Base-by-base conservation (phyloP, 73 alveolate species). In the Paramecium octaurelia region DNA sequence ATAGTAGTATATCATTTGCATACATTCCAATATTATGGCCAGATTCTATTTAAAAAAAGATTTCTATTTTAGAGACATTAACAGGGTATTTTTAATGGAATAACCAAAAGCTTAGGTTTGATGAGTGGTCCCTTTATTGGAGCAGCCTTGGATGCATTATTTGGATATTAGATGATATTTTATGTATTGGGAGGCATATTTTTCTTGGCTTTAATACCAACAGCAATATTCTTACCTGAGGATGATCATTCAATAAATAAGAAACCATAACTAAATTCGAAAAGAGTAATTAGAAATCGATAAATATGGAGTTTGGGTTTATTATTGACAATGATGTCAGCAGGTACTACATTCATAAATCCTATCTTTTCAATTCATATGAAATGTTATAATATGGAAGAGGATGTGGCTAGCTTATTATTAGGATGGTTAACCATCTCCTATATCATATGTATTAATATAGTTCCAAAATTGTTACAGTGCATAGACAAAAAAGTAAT, bases 21-120 rank as follows among this genome's bases (percentile, higher is more conserved):
- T 89, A 70, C 16, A 68, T 89, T 3, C 94, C 94, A 11, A 40
- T 70, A 24, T 31, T 89, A 40, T 89, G 94, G 94, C 94, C 94
- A 27, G 94, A 89, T 85, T 71, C 92, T 10, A 68, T 70, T 27
- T 31, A 70, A 70, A 42, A 89, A 44, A 48, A 70, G 38, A 69
- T 83, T 1, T 70, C 92, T 11, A 44, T 83, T 5, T 73, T 77
- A 12, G 88, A 83, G 12, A 83, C 69, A 14, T 44, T 89, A 88
- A 89, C 92, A 29, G 86, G 92, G 75, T 77, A 83, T 58, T 12
- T 31, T 34, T 31, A 11, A 46, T 18, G 40, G 20, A 48, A 42
- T 34, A 48, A 24, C 27, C 8, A 23, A 43, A 12, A 46, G 86
- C 2, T 46, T 77, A 29, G 85, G 86, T 14, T 71, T 89, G 48